Conservation (phyloP, 2,329 filamentous ascomycete genomes). For the Chrysoporthe cubensis region DNA sequence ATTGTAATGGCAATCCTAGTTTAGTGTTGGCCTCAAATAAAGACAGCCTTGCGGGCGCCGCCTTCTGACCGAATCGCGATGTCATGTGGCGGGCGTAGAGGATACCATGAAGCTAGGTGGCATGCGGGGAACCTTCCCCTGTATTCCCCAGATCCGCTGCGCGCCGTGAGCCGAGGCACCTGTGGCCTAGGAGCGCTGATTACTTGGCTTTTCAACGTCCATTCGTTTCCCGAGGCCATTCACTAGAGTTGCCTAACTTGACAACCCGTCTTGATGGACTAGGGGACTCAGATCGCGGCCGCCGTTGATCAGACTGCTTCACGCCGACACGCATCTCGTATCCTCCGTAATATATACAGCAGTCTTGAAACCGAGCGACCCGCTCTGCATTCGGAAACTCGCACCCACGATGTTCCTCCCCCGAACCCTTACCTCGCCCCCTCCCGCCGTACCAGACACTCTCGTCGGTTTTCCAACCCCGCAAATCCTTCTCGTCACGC, state of each 20-base stretch:
- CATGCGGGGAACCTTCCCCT: conserved; percentile 7
- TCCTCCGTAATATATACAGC: not conserved
- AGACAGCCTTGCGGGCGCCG: not conserved
- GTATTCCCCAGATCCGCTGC: not conserved
- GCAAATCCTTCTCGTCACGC: conserved; percentile 61
- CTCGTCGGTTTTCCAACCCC: conserved; percentile 55
- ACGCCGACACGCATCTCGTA: not conserved
- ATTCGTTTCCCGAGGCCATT: not conserved
- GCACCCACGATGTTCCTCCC: conserved; percentile 20
- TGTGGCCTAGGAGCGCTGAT: not conserved
- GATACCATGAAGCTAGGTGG: not conserved
- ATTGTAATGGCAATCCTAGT: conserved; percentile 1
- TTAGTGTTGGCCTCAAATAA: not conserved
- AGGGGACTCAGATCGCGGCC: too few relatives aligned
- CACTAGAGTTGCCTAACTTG: not conserved
- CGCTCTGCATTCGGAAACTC: too few relatives aligned
- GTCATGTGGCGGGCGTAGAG: not conserved
- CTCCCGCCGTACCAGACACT: conserved; percentile 47
- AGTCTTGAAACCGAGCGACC: too few relatives aligned
- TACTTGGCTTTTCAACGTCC: not conserved
- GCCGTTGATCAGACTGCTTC: not conserved
- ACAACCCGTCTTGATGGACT: too few relatives aligned
- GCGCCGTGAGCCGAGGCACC: conserved; percentile 1
- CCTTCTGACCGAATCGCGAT: not conserved
- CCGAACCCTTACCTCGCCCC: conserved; percentile 37